phyloP scores from a whole-genome alignment of 129 eudicot species.

The Artemisia argyi region DNA sequence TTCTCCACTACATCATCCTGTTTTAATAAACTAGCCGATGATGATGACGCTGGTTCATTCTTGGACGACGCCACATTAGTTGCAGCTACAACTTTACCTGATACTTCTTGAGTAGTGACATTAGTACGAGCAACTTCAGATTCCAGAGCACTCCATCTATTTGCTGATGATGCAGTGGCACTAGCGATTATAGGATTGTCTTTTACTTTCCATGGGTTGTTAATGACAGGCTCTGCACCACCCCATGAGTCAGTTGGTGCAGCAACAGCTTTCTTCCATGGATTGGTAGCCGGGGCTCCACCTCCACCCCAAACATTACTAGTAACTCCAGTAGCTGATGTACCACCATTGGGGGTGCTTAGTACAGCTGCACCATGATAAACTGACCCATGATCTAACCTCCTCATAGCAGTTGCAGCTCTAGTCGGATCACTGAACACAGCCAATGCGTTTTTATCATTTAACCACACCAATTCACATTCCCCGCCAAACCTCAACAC shows the following conservation, averaged over 20 bases:
- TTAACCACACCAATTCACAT: too few species aligned
- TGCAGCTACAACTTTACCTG: slow-evolving; percentile 14
- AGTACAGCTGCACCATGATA: slow-evolving; percentile 73
- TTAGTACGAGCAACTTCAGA: slow-evolving; percentile 30
- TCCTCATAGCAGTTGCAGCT: slow-evolving; percentile 97
- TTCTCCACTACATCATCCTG: slow-evolving; percentile 59
- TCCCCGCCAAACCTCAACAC: too few species aligned
- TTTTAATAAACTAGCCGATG: slow-evolving; percentile 16
- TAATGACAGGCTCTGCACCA: slow-evolving; percentile 41
- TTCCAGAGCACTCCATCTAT: slow-evolving; percentile 75
- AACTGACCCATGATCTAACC: slow-evolving; percentile 86
- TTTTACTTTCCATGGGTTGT: slow-evolving; percentile 44
- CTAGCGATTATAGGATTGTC: slow-evolving; percentile 37
- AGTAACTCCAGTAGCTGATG: slow-evolving; percentile 28
- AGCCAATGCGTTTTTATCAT: slow-evolving; percentile 23
- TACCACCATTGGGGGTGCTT: slow-evolving; percentile 25
- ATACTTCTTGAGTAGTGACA: not conserved
- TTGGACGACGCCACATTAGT: not conserved
- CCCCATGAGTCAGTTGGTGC: slow-evolving; percentile 57
- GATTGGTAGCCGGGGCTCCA: slow-evolving; percentile 37
- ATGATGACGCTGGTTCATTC: not conserved
- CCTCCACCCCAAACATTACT: slow-evolving; percentile 62
- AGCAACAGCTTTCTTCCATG: slow-evolving; percentile 78
- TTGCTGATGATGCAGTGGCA: slow-evolving; percentile 26
- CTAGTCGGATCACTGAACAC: slow-evolving; percentile 90